A percentile compares a stretch with the other conserved stretches of the same genome.
These are phyloP conservation scores for Candida albicans DNA, from an alignment of 1,139 yeast species.

Conservation along the genomic window DNA sequence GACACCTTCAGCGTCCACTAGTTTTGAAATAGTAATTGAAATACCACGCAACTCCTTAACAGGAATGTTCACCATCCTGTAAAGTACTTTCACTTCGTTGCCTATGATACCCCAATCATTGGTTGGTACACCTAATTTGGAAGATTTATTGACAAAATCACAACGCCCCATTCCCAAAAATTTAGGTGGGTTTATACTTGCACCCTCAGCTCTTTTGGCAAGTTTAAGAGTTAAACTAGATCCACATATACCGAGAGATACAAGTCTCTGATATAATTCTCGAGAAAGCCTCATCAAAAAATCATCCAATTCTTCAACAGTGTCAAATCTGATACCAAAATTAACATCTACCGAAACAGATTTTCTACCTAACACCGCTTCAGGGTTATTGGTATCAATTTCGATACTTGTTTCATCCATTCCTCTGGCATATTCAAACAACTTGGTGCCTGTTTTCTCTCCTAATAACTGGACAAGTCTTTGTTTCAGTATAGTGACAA, in stretches of 20 bases:
- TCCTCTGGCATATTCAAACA: conserved; percentile 64
- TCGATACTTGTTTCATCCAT: conserved; percentile 61
- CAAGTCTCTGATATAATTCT: conserved; percentile 59
- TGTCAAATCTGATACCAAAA: conserved; percentile 81
- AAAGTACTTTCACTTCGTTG: conserved; percentile 58
- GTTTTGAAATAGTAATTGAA: conserved; percentile 63
- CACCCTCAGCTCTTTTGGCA: conserved; percentile 61
- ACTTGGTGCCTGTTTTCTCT: conserved; percentile 62
- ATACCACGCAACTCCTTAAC: conserved; percentile 76
- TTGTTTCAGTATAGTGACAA: conserved; percentile 35
- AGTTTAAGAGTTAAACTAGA: conserved; percentile 62
- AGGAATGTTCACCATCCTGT: conserved; percentile 57
- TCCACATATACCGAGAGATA: conserved; percentile 50
- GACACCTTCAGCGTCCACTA: conserved; percentile 40
- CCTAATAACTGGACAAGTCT: conserved; percentile 57
- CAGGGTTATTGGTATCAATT: conserved; percentile 45
- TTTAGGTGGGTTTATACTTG: conserved; percentile 76
- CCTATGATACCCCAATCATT: conserved; percentile 62
- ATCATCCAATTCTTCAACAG: conserved; percentile 56
- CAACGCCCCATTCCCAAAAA: conserved; percentile 83
- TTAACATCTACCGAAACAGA: conserved; percentile 87
- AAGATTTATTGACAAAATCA: conserved; percentile 59
- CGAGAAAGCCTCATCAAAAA: conserved; percentile 59
- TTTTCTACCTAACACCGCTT: conserved; percentile 54
- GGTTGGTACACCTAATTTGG: conserved; percentile 64